Base-by-base conservation (phyloP, 768 basidiomycete species). In the Suillus tomentosus region DNA sequence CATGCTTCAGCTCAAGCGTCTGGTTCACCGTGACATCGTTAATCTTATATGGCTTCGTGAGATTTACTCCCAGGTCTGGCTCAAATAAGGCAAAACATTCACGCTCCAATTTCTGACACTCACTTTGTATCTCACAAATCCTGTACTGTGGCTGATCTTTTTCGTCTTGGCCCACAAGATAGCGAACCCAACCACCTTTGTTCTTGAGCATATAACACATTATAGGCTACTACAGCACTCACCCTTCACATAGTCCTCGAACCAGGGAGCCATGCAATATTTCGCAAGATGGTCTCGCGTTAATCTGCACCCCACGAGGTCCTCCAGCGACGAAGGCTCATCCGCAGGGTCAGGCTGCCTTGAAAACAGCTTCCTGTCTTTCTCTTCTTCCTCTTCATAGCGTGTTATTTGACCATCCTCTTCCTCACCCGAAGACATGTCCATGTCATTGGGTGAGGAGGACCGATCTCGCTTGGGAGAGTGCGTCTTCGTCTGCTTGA, bases 391-490 rank as follows among this genome's bases (percentile, higher is more conserved):
- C 66, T 91, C 87, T 63, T 92, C 89, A 34, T 81, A 82, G 69
- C 87, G 88, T 47, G 81, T 87, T 63, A 92, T 89, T 73, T 90
- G 88, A 0, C 91, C 92, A 66, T 93, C 91, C 62, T 84, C 85
- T 61, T 90, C 94, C 54, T 92, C 91, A 37, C 79, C 82, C 13
- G 88, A 87, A n/a, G 89, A 91, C 34, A 89, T 90, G 55, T 92
- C 92, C 85, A 92, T 93, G 70, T 91, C 91, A 83, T 89, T 91
- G 1, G 91, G 89, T 24, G 92, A 93, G 1, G 91, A 88, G 3
- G 89, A 90, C 31, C 88, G 84, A 56, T 91, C 88, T 22, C 86
- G 85, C 70, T 86, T 86, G 5, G 88, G 87, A 14, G 89, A 87
- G 67, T 80, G 77, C 56, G 73, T 76, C 69, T 78, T 75, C 73